phyloP scores from a whole-genome alignment of 306 rosid genomes.

The Medicago lupulina region DNA sequence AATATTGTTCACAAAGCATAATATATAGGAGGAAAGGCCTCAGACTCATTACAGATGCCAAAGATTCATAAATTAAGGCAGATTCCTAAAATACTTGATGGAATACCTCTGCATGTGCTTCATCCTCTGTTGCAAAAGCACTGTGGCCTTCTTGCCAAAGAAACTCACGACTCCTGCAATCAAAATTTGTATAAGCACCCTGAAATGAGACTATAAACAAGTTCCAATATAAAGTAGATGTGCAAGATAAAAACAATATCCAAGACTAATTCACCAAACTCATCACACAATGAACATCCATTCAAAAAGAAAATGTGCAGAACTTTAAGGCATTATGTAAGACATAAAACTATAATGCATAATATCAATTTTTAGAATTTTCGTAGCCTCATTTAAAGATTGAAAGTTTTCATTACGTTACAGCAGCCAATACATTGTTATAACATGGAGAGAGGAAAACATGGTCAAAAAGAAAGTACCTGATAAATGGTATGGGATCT shows the following conservation, averaged over 20 bases:
- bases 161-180: constrained; percentile 93
- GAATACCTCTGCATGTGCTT: constrained; percentile 89
- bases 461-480: constrained; percentile 46
- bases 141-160: constrained; percentile 99
- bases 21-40: too few species aligned
- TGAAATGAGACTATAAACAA: constrained; percentile 2
- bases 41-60: constrained; percentile 9
- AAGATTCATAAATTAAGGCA: constrained; percentile 13
- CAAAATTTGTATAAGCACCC: constrained; percentile 25
- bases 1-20: neutral
- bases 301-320: neutral
- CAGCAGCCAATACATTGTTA: constrained; percentile 12
- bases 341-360: neutral
- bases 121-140: constrained; percentile 90
- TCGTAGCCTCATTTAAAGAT: constrained; percentile 53
- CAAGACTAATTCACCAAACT: neutral
- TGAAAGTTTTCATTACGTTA: neutral
- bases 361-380: neutral
- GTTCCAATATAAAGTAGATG: neutral
- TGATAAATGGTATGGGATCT: constrained; percentile 97
- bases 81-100: constrained; percentile 29
- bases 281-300: constrained; percentile 8
- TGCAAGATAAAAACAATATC: constrained; percentile 13
- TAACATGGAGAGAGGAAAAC: constrained; percentile 9
- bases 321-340: neutral